phyloP scores from a whole-genome alignment of 805 yeast species.

The Yarrowia porcina region DNA sequence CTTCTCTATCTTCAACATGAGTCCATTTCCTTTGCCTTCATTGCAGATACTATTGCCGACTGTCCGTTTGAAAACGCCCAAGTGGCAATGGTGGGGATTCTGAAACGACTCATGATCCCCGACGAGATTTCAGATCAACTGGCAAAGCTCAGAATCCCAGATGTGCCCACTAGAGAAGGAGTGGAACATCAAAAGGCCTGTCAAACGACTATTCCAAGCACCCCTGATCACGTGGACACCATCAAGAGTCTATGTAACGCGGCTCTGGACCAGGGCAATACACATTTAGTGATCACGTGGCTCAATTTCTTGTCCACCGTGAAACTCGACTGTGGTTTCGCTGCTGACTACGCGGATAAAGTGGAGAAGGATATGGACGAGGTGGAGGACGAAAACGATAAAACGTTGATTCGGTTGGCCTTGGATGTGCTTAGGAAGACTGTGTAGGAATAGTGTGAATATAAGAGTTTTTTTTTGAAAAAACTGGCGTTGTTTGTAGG shows the following conservation, averaged over 20 bases:
- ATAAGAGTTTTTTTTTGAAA: no score
- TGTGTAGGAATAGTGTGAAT: no score
- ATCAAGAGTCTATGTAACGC: background rate
- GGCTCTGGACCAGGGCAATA: background rate
- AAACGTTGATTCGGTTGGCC: background rate
- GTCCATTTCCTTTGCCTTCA: slow-evolving; percentile 53
- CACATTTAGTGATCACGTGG: slow-evolving; percentile 14
- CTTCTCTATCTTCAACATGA: slow-evolving; percentile 59
- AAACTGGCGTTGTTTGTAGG: no score
- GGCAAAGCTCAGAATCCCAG: slow-evolving; percentile 2
- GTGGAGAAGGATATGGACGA: slow-evolving; percentile 10
- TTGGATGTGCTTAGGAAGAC: slow-evolving; percentile 5
- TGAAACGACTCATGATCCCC: slow-evolving; percentile 43
- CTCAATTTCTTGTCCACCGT: slow-evolving; percentile 17
- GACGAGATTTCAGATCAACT: slow-evolving; percentile 15
- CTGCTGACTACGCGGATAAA: background rate
- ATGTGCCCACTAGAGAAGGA: slow-evolving; percentile 5
- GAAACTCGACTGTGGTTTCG: background rate
- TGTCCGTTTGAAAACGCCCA: slow-evolving; percentile 66
- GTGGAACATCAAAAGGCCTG: background rate
- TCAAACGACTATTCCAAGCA: background rate
- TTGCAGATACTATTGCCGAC: slow-evolving; percentile 58
- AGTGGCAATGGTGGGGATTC: slow-evolving; percentile 58
- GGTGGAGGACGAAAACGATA: slow-evolving; percentile 11
- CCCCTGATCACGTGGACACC: background rate